phyloP scores from a whole-genome alignment of 495 filamentous ascomycete species.

The Daldinia childiae region DNA sequence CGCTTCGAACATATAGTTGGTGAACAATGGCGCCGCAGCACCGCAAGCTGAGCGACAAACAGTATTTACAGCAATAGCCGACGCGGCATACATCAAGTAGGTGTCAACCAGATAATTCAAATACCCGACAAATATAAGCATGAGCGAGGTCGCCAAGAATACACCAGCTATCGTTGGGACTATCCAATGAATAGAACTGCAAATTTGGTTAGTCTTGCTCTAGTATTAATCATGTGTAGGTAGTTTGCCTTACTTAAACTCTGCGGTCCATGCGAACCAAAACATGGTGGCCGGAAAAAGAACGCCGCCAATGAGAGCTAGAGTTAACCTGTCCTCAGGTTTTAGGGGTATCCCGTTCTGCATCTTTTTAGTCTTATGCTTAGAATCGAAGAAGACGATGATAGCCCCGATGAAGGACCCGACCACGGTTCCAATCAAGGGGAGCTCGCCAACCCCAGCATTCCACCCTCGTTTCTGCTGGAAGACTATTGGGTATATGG shows the following conservation, averaged over 20 bases:
- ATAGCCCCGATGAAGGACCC: slow-evolving; percentile 56
- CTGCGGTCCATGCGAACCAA: slow-evolving; percentile 63
- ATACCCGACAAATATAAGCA: slow-evolving; percentile 59
- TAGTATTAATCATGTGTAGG: neutral
- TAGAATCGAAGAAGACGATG: slow-evolving; percentile 48
- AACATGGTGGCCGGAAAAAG: slow-evolving; percentile 61
- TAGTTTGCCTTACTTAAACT: slow-evolving; percentile 25
- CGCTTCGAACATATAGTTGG: slow-evolving; percentile 66
- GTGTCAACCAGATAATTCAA: slow-evolving; percentile 77
- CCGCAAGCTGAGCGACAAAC: slow-evolving; percentile 68
- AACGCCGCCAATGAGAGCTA: slow-evolving; percentile 60
- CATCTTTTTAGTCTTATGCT: slow-evolving; percentile 42
- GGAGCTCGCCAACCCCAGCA: slow-evolving; percentile 61
- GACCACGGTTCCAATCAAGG: slow-evolving; percentile 53
- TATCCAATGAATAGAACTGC: slow-evolving; percentile 55
- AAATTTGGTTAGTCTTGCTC: slow-evolving; percentile 6
- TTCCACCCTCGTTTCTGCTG: slow-evolving; percentile 65
- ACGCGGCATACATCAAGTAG: slow-evolving; percentile 74
- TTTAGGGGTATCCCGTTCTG: slow-evolving; percentile 33
- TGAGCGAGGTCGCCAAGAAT: slow-evolving; percentile 48
- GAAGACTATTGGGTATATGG: slow-evolving; percentile 63
- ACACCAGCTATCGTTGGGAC: slow-evolving; percentile 57
- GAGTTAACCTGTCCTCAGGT: slow-evolving; percentile 56
- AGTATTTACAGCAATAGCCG: slow-evolving; percentile 70
- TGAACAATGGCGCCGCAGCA: slow-evolving; percentile 70